Evolutionary conservation across 768 basidiomycete genomes (phyloP).

Genomic region (Macrolepiota albuminosa): DNA sequence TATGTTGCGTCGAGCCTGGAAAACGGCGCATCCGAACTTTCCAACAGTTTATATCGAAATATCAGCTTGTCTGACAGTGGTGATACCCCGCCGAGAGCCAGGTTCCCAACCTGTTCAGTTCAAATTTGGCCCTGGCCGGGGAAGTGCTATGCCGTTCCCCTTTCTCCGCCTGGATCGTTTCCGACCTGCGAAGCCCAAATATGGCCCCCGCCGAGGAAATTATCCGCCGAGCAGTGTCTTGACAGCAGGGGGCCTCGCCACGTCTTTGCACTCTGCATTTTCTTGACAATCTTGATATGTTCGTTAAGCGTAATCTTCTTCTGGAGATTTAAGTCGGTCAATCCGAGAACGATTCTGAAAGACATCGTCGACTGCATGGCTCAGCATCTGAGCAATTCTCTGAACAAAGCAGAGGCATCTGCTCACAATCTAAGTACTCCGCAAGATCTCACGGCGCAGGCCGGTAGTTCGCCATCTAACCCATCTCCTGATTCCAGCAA

Average conservation of each 20-base stretch:
- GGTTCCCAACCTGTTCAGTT: not conserved
- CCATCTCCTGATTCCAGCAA: not conserved
- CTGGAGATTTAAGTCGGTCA: too few species aligned
- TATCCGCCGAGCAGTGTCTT: not conserved
- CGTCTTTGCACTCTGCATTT: too few species aligned
- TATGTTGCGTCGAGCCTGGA: not conserved
- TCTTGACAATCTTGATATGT: too few species aligned
- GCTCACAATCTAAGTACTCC: not conserved
- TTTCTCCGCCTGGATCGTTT: not conserved
- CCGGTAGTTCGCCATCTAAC: not conserved
- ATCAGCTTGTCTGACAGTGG: not conserved
- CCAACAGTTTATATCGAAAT: not conserved
- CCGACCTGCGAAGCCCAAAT: not conserved
- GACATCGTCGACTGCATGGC: not conserved
- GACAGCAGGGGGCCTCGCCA: not conserved
- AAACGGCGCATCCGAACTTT: not conserved
- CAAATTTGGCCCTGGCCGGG: not conserved
- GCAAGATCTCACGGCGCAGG: not conserved
- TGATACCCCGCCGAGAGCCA: not conserved
- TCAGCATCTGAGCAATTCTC: not conserved
- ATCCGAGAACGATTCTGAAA: not conserved
- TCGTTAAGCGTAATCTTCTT: too few species aligned
- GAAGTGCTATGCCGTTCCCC: not conserved
- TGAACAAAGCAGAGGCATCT: not conserved
- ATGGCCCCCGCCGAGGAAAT: not conserved